Evolutionary conservation across 2,329 filamentous ascomycete species (phyloP), one percentile per base, ranked within the genome.

Genomic region (Pseudogymnoascus sp.): DNA sequence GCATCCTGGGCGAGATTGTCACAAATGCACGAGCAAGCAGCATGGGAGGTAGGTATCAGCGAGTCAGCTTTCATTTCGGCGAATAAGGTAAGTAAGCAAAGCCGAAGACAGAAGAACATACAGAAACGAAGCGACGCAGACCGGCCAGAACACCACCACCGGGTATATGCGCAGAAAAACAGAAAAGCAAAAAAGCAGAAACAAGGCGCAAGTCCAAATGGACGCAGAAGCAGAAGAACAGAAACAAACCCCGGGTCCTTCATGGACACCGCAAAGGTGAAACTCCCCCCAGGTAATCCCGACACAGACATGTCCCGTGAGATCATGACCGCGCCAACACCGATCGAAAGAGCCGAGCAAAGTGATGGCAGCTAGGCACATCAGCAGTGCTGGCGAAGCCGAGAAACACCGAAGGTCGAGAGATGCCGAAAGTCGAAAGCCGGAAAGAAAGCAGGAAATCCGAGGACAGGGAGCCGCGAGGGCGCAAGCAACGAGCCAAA

Each of bases 401-500:
- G 40, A 44, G 38, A 42, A n/a, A 15, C 13, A 11, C 35, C 35
- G 35, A 37, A 37, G 35, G 35, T 37, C 15, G 35, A 37, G 35
- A 38, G 9, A 10, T 31, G 29, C 29, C 29, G 29, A 31, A 31
- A 7, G 26, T 29, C 26, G 26, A 29, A 29, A 29, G 26, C 26
- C 26, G 26, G 26, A 29, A 26, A 26, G 23, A 26, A 26, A 29
- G 6, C 4, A 29, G 26, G 26, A 29, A 29, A 13, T 33, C 31
- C 31, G 31, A 38, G 23, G 42, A 26, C 44, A 7, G 23, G 44
- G n/a, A 56, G 26, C 29, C 46, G 13, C 46, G 26, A 56, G 46
- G 46, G 46, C 46, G 46, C 46, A 56, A 56, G 46, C 46, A 56
- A 56, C 29, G 10, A 56, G 29, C 29, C 46, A 56, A 56, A 56